phyloP scores from a whole-genome alignment of 2,329 filamentous ascomycete species.

The Tolypocladium ophioglossoides region DNA sequence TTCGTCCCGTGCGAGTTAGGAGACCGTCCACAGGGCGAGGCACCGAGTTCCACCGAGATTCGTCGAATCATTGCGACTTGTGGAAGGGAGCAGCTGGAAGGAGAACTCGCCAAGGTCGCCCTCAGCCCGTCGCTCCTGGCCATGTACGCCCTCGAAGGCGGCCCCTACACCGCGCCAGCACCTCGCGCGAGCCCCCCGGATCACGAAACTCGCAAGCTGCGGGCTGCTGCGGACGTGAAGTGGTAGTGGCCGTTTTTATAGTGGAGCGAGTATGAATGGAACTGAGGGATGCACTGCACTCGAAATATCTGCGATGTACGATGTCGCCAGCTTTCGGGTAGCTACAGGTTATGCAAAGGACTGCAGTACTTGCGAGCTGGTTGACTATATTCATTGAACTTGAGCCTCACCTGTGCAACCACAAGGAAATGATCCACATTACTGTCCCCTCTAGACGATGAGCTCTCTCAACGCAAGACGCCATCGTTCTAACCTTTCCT shows the following conservation, averaged over 20 bases:
- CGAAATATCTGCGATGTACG: too few relatives aligned
- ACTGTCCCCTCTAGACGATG: too few relatives aligned
- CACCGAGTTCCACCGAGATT: constrained; percentile 14
- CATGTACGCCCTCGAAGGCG: constrained; percentile 1
- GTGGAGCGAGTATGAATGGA: neutral
- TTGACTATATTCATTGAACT: too few relatives aligned
- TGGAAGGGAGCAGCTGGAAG: neutral
- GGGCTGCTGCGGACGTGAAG: neutral
- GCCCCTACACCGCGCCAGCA: neutral
- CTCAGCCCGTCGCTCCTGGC: constrained; percentile 6
- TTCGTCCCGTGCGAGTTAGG: constrained; percentile 6
- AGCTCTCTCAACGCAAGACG: too few relatives aligned
- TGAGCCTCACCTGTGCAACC: too few relatives aligned
- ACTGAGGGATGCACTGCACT: too few relatives aligned
- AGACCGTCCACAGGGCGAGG: neutral
- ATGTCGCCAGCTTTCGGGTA: neutral
- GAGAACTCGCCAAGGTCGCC: neutral
- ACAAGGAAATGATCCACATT: too few relatives aligned
- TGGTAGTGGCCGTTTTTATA: neutral
- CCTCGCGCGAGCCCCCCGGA: neutral
- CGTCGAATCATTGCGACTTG: constrained; percentile 7
- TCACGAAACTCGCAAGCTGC: neutral
- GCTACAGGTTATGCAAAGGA: too few relatives aligned
- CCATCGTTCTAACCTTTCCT: neutral
- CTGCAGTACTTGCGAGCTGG: too few relatives aligned